These are phyloP conservation scores for Metroxylon sagu DNA, from an alignment of 176 grass and related monocot species.

Conservation along the genomic window DNA sequence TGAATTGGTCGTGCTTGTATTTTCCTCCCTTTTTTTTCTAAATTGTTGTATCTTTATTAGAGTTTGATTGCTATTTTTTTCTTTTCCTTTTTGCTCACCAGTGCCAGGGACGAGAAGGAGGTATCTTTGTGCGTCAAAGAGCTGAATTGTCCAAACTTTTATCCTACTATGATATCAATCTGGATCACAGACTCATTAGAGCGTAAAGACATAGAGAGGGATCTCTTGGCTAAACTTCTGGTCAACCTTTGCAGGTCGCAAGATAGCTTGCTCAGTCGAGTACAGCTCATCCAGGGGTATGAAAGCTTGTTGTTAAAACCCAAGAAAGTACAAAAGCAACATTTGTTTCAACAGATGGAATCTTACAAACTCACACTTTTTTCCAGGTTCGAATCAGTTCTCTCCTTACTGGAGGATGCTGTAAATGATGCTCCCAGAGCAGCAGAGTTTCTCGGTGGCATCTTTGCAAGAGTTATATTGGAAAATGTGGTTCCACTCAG, in stretches of 20 bases:
- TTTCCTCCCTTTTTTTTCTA: too few species aligned
- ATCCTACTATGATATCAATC: conserved; percentile 66
- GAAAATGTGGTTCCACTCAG: conserved; percentile 53
- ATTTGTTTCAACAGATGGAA: too few species aligned
- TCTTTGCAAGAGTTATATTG: conserved; percentile 63
- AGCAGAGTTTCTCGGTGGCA: conserved; percentile 69
- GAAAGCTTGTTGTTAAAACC: neutral
- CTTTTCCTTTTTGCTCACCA: too few species aligned
- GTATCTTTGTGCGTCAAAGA: conserved; percentile 85
- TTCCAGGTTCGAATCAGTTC: conserved; percentile 51
- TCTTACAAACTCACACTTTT: too few species aligned
- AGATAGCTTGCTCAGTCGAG: conserved; percentile 50
- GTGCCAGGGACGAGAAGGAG: conserved; percentile 5
- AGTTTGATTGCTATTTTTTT: too few species aligned
- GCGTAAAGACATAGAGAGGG: conserved; percentile 76
- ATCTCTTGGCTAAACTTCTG: conserved; percentile 70
- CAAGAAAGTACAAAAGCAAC: too few species aligned
- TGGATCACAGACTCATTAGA: conserved; percentile 98
- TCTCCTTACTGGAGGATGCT: conserved; percentile 75
- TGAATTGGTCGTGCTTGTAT: too few species aligned
- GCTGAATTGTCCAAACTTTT: conserved; percentile 77
- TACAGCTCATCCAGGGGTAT: conserved; percentile 76
- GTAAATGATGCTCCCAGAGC: conserved; percentile 92
- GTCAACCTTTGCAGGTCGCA: conserved; percentile 57
- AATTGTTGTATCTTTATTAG: too few species aligned